Evolutionary conservation across 805 yeast genomes (phyloP), one percentile per base, ranked within the genome.

Genomic region (Naumovozyma baii): DNA sequence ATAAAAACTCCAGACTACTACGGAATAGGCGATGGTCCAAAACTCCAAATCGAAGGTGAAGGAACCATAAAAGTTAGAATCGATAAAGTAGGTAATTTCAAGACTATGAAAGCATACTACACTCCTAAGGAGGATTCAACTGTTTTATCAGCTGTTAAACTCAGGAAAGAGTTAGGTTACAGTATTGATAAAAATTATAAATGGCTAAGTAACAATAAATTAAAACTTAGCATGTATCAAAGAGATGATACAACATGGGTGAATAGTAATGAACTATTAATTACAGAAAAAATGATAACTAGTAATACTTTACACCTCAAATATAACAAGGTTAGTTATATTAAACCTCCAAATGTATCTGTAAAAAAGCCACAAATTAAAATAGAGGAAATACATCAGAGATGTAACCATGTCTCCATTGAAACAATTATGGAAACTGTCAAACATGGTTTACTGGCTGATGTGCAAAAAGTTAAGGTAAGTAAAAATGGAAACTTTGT

Each of bases 41-140:
- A 37, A 9, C 13, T 39, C 2, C 3, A n/a, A 12, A 31, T 36
- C 10, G 14, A 3, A 8, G 39, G 40, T 2, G n/a, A 16, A 5
- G 37, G 39, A 18, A 25, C 16, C 4, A 20, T 36, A 14, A 32
- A 20, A 13, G 20, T 39, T 15, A n/a, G n/a, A n/a, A n/a, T n/a
- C n/a, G n/a, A n/a, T n/a, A 39, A 30, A 18, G 16, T 14, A 2
- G 17, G 18, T 15, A 13, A 17, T 4, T 20, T 25, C 12, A 28
- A 20, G 14, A 18, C 9, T 8, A 14, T 31, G 3, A 15, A 13
- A 5, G 36, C 36, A 3, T 31, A 13, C 8, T 35, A 26, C 35
- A 31, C 32, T n/a, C 39, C 42, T 9, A 8, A 28, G 15, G 36
- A 39, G 15, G 42, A 39, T 18, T 36, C 42, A 2, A 34, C 38